Percentiles rank a stretch among this genome's conserved stretches.
Conservation (phyloP, 2,329 filamentous ascomycete species). For the Bretziella fagacearum region DNA sequence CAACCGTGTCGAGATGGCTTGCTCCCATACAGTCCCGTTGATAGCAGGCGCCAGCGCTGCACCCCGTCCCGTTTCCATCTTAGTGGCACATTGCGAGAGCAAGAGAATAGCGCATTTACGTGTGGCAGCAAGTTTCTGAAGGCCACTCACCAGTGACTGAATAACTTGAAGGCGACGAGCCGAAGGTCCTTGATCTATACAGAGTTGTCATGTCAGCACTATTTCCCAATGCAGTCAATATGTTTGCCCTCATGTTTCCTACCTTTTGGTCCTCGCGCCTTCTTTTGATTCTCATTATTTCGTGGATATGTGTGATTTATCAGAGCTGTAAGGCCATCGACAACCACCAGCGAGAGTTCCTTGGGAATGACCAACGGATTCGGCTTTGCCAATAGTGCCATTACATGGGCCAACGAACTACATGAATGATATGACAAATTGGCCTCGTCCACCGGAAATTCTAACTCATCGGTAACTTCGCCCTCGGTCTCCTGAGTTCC, state of each 20-base stretch:
- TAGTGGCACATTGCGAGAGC: conserved; percentile 68
- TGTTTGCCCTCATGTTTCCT: conserved; percentile 8
- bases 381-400: conserved; percentile 58
- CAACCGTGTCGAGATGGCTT: conserved; percentile 53
- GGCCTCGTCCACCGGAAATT: conserved; percentile 10
- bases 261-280: conserved; percentile 26
- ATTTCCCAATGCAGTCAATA: too few species aligned
- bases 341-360: conserved; percentile 50
- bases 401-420: conserved; percentile 49
- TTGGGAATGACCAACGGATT: conserved; percentile 43
- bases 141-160: conserved; percentile 47
- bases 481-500: neutral
- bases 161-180: conserved; percentile 34
- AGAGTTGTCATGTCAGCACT: neutral
- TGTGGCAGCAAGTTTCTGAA: conserved; percentile 60
- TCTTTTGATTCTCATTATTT: conserved; percentile 25
- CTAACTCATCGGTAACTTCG: conserved; percentile 16
- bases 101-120: conserved; percentile 57
- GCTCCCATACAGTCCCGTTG: conserved; percentile 64
- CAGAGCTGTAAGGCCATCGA: conserved; percentile 63
- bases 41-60: conserved; percentile 61
- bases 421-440: conserved; percentile 34
- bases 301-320: conserved; percentile 64
- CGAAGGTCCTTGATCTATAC: conserved; percentile 17
- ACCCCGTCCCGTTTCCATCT: conserved; percentile 47